Base-by-base conservation (phyloP, 768 basidiomycete genomes). In the Tricholoma sp. region DNA sequence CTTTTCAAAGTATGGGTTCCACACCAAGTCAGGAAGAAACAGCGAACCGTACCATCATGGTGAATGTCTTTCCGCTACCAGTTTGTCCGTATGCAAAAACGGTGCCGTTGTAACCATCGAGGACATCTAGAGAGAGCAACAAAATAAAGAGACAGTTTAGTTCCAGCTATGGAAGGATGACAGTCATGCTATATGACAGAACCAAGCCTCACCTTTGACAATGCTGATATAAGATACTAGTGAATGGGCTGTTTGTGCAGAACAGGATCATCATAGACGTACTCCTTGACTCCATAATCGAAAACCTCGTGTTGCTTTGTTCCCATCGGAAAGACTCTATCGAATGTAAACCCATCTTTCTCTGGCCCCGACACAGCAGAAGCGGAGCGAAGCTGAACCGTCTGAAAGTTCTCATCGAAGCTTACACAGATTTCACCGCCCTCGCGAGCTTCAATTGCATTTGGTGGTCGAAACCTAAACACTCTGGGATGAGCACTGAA, bases 221-320 rank as follows among this genome's bases (percentile, higher is more conserved):
- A 95, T 96, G 59, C 91, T 93, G 63, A 54, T 36, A 48, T 55
- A 37, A 60, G 56, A 55, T 59, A 66, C 54, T 67, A 63, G 62
- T 56, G 63, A 57, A 60, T 34, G 63, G 51, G 52, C 41, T 52
- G 55, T 62, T 51, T 37, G 49, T 45, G 57, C 53, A 53, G 34
- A 48, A 54, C 56, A 36, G 29, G n/a, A 32, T 49, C 53, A 29
- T 29, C 34, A 28, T 15, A 56, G 18, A 80, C 91, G 73, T 67
- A 93, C 91, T 94, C 96, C 72, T 94, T 96, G 39, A 99, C 92
- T 53, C 97, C 97, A 70, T 97, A 99, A 72, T 98, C 95, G 69
- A 98, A 99, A 48, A 99, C 94, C 71, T 98, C 94, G 53, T 84
- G 75, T 70, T 99, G 97, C 70, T 85, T 81, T 44, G 95, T 92